phyloP scores from a whole-genome alignment of 73 alveolate genomes.

The Symbiodinium pilosum region DNA sequence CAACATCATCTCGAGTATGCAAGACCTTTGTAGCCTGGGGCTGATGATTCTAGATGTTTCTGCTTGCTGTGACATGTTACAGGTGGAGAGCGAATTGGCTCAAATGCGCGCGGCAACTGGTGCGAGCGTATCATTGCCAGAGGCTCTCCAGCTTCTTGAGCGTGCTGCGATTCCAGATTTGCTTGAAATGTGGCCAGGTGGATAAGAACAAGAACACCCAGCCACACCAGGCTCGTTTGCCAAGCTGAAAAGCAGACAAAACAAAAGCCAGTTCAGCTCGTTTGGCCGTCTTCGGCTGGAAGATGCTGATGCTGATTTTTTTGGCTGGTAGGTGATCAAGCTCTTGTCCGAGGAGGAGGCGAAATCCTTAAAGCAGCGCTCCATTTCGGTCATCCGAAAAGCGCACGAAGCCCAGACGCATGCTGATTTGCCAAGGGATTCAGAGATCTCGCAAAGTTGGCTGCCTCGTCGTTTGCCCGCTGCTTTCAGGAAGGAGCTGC shows the following conservation, averaged over 20 bases:
- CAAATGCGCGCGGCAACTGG: slow-evolving; percentile 16
- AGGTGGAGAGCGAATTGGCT: slow-evolving; percentile 32
- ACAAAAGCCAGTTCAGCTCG: no score
- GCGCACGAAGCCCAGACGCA: not conserved
- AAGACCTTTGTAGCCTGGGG: not conserved
- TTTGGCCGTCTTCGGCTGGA: no score
- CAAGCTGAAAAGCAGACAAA: no score
- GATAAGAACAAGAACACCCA: not conserved
- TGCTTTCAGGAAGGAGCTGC: not conserved
- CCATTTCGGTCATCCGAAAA: not conserved
- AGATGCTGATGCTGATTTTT: not conserved
- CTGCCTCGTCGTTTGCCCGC: no score
- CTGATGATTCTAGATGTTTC: not conserved
- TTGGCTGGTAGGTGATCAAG: not conserved
- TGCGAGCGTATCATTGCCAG: slow-evolving; percentile 3
- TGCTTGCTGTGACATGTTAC: not conserved
- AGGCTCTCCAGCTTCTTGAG: not conserved
- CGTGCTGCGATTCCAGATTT: not conserved
- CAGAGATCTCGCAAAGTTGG: no score
- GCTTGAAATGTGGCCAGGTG: no score
- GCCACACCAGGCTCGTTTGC: not conserved
- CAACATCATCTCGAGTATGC: not conserved
- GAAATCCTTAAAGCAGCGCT: slow-evolving; percentile 4
- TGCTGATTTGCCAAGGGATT: no score
- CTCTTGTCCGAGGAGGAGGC: slow-evolving; percentile 6